A percentile compares a stretch with the other conserved stretches of the same genome.
Evolutionary conservation across 306 rosid species (phyloP).

Genomic region (Lagenaria siceraria): DNA sequence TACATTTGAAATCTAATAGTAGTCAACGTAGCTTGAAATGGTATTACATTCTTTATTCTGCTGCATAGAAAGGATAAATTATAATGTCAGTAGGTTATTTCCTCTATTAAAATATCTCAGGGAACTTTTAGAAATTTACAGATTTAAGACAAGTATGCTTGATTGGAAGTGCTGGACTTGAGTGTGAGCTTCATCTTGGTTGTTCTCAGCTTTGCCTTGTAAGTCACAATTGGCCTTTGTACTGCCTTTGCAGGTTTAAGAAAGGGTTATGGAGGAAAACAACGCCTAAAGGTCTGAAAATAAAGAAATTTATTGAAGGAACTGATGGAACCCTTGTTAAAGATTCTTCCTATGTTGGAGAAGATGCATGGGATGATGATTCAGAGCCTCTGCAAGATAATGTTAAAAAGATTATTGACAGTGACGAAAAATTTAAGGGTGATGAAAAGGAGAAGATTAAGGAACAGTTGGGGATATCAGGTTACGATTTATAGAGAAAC

Average conservation of each 20-base stretch:
- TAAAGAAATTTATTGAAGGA: slow-evolving; percentile 71
- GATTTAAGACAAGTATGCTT: neutral
- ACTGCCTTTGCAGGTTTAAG: slow-evolving; percentile 49
- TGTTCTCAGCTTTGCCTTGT: neutral
- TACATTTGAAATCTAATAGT: neutral
- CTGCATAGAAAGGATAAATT: neutral
- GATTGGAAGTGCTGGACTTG: neutral
- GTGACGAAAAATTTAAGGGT: slow-evolving; percentile 35
- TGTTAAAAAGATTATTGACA: slow-evolving; percentile 50
- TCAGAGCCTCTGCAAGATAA: slow-evolving; percentile 36
- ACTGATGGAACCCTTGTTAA: slow-evolving; percentile 74
- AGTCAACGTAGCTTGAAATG: neutral
- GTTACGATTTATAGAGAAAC: slow-evolving; percentile 15
- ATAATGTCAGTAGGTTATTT: neutral
- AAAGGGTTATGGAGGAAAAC: slow-evolving; percentile 83
- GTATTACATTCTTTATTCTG: neutral
- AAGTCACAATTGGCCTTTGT: neutral
- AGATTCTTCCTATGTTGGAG: slow-evolving; percentile 82
- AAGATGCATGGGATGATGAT: slow-evolving; percentile 95
- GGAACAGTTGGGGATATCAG: slow-evolving; percentile 61
- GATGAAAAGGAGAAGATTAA: slow-evolving; percentile 52
- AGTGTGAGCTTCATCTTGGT: neutral
- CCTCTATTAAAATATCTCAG: neutral
- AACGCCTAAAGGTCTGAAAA: slow-evolving; percentile 76
- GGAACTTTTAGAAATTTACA: neutral